Percentiles rank a stretch among this genome's conserved stretches.
phyloP scores from a whole-genome alignment of 805 yeast species.

The Candida adriatica region DNA sequence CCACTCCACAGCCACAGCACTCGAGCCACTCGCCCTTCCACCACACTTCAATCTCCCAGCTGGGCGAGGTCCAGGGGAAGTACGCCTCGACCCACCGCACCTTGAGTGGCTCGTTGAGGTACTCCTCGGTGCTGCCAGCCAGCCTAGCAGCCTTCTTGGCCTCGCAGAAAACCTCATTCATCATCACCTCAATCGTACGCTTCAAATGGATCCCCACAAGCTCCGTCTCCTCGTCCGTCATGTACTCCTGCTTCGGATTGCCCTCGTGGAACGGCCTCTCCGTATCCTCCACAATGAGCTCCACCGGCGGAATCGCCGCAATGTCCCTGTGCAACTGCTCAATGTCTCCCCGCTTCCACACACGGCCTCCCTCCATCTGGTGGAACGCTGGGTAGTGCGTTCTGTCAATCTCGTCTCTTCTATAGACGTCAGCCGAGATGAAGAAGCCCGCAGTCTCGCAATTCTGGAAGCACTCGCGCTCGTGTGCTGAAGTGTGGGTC shows the following conservation, averaged over 20 bases:
- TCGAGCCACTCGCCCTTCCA: conserved; percentile 99
- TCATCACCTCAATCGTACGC: conserved; percentile 76
- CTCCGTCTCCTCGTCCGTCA: conserved; percentile 62
- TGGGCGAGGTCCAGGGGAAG: conserved; percentile 98
- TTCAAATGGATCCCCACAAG: conserved; percentile 74
- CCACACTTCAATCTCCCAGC: conserved; percentile 98
- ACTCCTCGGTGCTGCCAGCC: conserved; percentile 54
- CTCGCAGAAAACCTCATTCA: conserved; percentile 72
- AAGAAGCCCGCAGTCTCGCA: conserved; percentile 78
- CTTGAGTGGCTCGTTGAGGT: conserved; percentile 65
- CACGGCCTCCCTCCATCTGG: conserved; percentile 93
- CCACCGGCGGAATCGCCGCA: conserved; percentile 55
- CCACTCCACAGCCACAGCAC: conserved; percentile 94
- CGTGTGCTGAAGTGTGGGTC: conserved; percentile 98
- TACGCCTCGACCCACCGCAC: conserved; percentile 93
- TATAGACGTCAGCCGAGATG: conserved; percentile 91
- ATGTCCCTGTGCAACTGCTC: conserved; percentile 51
- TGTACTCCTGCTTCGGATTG: conserved; percentile 78
- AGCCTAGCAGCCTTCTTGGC: conserved; percentile 56
- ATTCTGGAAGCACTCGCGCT: conserved; percentile 68
- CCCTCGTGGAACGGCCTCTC: conserved; percentile 40
- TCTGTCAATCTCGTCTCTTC: conserved; percentile 91
- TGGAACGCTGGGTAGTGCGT: conserved; percentile 98
- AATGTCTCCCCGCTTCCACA: conserved; percentile 57
- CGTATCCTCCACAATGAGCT: conserved; percentile 74